Evolutionary conservation across 2,329 filamentous ascomycete genomes (phyloP).

Genomic region (Cladosporium sp.): DNA sequence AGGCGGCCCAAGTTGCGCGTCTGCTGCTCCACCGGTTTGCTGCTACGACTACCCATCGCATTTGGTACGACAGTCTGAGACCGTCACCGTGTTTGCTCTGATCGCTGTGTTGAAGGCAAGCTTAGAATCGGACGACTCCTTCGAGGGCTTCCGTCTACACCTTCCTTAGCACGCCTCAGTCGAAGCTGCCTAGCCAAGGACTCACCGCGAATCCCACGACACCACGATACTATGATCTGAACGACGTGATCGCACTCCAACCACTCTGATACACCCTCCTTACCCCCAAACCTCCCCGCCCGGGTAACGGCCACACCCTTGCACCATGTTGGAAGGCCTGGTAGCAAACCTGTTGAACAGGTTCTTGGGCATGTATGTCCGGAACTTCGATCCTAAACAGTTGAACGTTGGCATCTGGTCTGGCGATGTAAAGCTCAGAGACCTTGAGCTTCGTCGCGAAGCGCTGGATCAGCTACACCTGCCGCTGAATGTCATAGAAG

Average conservation of each 20-base stretch:
- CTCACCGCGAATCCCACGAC: not conserved
- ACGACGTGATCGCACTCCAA: not conserved
- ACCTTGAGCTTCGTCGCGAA: constrained; percentile 89
- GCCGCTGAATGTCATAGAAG: constrained; percentile 93
- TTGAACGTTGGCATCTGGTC: constrained; percentile 99
- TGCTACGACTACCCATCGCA: not conserved
- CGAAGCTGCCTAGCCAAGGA: constrained; percentile 5
- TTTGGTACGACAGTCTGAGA: not conserved
- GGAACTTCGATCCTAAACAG: constrained; percentile 97
- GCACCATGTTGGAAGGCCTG: constrained; percentile 90
- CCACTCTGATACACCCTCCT: not conserved
- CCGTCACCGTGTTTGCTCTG: not conserved
- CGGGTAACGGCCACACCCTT: constrained; percentile 63
- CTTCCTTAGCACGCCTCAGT: not conserved
- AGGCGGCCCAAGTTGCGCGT: not conserved
- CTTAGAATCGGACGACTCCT: not conserved
- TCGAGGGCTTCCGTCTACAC: not conserved
- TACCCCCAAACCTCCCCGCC: constrained; percentile 40
- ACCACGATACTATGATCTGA: constrained; percentile 9
- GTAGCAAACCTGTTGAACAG: constrained; percentile 97
- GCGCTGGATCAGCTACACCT: constrained; percentile 95
- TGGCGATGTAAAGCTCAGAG: constrained; percentile 89
- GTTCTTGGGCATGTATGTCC: constrained; percentile 99
- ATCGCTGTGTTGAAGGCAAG: not conserved
- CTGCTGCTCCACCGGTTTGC: not conserved